Conservation (phyloP, 2,329 filamentous ascomycete genomes). For the Alternaria consortialis region DNA sequence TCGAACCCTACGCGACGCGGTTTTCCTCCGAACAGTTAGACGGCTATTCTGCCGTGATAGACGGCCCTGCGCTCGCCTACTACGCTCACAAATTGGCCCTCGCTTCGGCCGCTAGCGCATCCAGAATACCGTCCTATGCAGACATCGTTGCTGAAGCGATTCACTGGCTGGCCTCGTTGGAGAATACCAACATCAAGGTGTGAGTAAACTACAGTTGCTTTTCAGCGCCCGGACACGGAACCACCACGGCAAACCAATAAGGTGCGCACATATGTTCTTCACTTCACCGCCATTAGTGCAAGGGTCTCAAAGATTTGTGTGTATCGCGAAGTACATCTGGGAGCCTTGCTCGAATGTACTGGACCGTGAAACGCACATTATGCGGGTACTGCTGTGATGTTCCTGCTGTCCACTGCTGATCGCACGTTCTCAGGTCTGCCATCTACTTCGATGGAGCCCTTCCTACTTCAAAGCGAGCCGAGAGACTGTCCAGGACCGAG, state of each 20-base stretch:
- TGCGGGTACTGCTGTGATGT: conserved; percentile 18
- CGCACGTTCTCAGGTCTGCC: conserved; percentile 51
- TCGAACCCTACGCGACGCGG: conserved; percentile 44
- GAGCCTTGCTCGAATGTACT: conserved; percentile 13
- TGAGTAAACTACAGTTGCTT: conserved; percentile 54
- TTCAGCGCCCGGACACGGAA: conserved; percentile 13
- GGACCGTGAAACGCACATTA: conserved; percentile 21
- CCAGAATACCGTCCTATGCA: conserved; percentile 59
- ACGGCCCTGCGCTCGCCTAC: conserved; percentile 82
- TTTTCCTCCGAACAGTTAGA: conserved; percentile 32
- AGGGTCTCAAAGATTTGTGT: conserved; percentile 5
- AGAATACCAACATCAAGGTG: conserved; percentile 67
- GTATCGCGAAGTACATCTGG: neutral
- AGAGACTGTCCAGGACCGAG: conserved; percentile 69
- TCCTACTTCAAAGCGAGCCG: conserved; percentile 70
- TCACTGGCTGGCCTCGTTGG: conserved; percentile 69
- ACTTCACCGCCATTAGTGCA: conserved; percentile 7
- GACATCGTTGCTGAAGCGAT: conserved; percentile 65
- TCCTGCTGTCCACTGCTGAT: conserved; percentile 32
- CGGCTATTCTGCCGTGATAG: conserved; percentile 62
- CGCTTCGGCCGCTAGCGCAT: conserved; percentile 34
- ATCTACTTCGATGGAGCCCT: conserved; percentile 90
- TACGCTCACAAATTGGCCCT: conserved; percentile 67
- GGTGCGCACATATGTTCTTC: conserved; percentile 23
- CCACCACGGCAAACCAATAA: conserved; percentile 20